Evolutionary conservation across 2,329 filamentous ascomycete species (phyloP), one percentile per base, ranked within the genome.

Genomic region (Microcera coccophila): DNA sequence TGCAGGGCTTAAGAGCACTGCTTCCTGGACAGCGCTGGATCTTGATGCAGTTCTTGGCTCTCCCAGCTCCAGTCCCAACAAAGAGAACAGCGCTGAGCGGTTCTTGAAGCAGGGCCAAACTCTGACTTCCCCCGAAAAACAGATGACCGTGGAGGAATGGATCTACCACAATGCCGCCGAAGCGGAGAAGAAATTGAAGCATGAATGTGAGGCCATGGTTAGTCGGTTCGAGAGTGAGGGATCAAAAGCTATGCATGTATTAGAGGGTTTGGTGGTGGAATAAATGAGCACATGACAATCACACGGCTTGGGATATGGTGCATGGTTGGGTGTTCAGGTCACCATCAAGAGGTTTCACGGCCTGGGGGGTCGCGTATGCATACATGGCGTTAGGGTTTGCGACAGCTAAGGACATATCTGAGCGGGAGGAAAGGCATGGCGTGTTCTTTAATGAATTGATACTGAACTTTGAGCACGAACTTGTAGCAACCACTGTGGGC

Each of bases 81-180:
- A 76, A 57, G 75, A 83, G 52, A 81, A 79, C 42, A 64, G 67
- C 0, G 69, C 70, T 2, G 69, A 69, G 15, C 65, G 68, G 9
- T 68, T 80, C 19, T 62, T 84, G 14, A 72, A 70, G 42, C 71
- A 75, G 29, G 81, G 79, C 11, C 73, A 73, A 1, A 78, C 78
- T 12, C 67, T 98, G 40, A 84, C 79, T 2, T 85, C 77, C 40
- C 79, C 82, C 0, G 93, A 97, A 70, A 90, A 85, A 71, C 73
- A 77, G 28, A 95, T 98, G 90, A 91, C 83, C 4, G 88, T 97
- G 0, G 89, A 95, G 63, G 83, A 96, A 64, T 98, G 91, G 89
- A 85, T 98, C 29, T 73, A 82, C 44, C 79, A 84, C 66, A 90
- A 93, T 53, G 93, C 93, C 0, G 76, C 78, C 47, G 74, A 84